Conservation (phyloP, 176 grass and related monocot genomes). For the Carex kokanica region DNA sequence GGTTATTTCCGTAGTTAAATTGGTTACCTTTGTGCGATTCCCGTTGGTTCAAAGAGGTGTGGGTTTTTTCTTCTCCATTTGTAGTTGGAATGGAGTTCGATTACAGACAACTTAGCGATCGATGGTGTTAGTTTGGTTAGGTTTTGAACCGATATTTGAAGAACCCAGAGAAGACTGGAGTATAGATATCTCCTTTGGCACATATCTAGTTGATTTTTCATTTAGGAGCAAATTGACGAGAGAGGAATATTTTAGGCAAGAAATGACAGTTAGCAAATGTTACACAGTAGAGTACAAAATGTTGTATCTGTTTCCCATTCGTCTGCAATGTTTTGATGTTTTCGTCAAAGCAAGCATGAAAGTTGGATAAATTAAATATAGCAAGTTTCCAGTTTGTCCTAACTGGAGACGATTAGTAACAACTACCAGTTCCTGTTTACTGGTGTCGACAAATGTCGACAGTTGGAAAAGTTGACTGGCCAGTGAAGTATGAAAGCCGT, state of each 20-base stretch:
- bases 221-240: not conserved
- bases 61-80: conserved; percentile 14
- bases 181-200: too few species aligned
- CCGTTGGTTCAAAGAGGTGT: not conserved
- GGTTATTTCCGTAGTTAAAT: not conserved
- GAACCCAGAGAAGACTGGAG: not conserved
- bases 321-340: too few species aligned
- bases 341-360: not conserved
- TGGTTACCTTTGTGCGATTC: not conserved
- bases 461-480: not conserved
- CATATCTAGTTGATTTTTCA: not conserved
- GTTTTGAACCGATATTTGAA: not conserved
- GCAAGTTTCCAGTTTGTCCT: not conserved
- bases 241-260: not conserved
- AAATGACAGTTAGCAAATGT: not conserved
- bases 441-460: conserved; percentile 13
- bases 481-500: not conserved
- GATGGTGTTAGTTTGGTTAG: not conserved
- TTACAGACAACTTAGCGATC: too few species aligned
- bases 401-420: not conserved
- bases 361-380: not conserved
- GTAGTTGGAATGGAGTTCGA: not conserved
- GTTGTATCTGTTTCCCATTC: too few species aligned
- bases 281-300: too few species aligned
- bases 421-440: not conserved